Evolutionary conservation across 352 stramenopile species (phyloP).

Genomic region (Pythium scleroteichum): DNA sequence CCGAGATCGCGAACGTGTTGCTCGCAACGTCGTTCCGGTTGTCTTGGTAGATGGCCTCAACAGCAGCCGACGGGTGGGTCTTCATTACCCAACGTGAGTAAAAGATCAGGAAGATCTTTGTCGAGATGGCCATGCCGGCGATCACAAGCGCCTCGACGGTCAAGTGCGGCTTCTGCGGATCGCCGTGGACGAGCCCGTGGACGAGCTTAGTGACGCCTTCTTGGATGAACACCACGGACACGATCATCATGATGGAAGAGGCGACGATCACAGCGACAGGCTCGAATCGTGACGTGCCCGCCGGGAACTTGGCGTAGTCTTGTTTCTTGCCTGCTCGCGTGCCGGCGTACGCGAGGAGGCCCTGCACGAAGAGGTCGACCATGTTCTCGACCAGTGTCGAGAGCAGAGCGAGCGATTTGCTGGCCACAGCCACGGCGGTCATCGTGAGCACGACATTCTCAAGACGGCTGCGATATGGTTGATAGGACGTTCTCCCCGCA

Average conservation of each 20-base stretch:
- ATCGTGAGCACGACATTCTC: slow-evolving; percentile 53
- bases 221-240: slow-evolving; percentile 81
- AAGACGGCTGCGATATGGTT: slow-evolving; percentile 56
- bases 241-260: slow-evolving; percentile 90
- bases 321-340: slow-evolving; percentile 64
- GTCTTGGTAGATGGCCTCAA: slow-evolving; percentile 80
- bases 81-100: slow-evolving; percentile 61
- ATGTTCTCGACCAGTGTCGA: slow-evolving; percentile 90
- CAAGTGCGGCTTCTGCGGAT: slow-evolving; percentile 83
- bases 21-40: slow-evolving; percentile 93
- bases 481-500: slow-evolving; percentile 35
- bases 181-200: slow-evolving; percentile 39
- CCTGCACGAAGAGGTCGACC: slow-evolving; percentile 91
- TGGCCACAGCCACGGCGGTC: slow-evolving; percentile 65
- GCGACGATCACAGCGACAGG: slow-evolving; percentile 91
- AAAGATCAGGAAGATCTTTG: slow-evolving; percentile 67
- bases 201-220: slow-evolving; percentile 46
- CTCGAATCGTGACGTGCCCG: slow-evolving; percentile 89
- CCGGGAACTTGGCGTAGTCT: slow-evolving; percentile 89
- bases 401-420: slow-evolving; percentile 88
- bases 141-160: slow-evolving; percentile 85
- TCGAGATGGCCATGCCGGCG: slow-evolving; percentile 45
- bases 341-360: slow-evolving; percentile 88
- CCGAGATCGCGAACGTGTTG: slow-evolving; percentile 87
- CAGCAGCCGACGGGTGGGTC: slow-evolving; percentile 40